Evolutionary conservation across 768 basidiomycete species (phyloP), one percentile per base, ranked within the genome.

Genomic region (Melanogaster broomeanus): DNA sequence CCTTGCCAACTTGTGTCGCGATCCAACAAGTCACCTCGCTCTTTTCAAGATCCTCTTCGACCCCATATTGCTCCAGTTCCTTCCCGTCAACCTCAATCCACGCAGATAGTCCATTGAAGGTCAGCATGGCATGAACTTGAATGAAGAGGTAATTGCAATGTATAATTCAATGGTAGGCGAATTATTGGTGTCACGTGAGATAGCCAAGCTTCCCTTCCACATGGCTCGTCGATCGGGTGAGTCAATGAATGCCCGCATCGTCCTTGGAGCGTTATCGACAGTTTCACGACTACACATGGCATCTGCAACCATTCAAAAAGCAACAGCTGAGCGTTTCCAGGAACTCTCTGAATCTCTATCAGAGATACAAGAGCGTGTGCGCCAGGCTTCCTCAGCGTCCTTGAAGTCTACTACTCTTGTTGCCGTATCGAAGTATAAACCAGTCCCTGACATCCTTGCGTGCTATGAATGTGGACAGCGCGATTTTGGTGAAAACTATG

Each of bases 401-500:
- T 59, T 64, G 33, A 45, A 49, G 12, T 46, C 59, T n/a, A 76
- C 76, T 4, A 76, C 76, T 4, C 71, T 98, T 12, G 87, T 98
- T 16, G 92, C 95, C 3, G 94, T 98, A 6, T 96, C 93, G 11
- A 98, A 98, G 71, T 82, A 87, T 64, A 98, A 98, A 66, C 91
- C 96, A 5, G 81, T 87, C 4, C 82, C 84, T 9, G 96, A 98
- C 69, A 84, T 98, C 53, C 74, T 84, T 24, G 88, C 87, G 10
- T 90, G 93, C 58, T 91, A 90, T 64, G 78, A 88, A 44, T 76
- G 77, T 13, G 92, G 89, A 0, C 90, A 97, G 56, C 75, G 85
- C 2, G 92, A 96, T 68, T 99, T 98, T 64, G 97, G 97, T 7
- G 97, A 99, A 74, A 99, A 99, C 68, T 98, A 98, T 63, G 93